phyloP scores from a whole-genome alignment of 495 filamentous ascomycete species.

The Penicilliopsis zonata region DNA sequence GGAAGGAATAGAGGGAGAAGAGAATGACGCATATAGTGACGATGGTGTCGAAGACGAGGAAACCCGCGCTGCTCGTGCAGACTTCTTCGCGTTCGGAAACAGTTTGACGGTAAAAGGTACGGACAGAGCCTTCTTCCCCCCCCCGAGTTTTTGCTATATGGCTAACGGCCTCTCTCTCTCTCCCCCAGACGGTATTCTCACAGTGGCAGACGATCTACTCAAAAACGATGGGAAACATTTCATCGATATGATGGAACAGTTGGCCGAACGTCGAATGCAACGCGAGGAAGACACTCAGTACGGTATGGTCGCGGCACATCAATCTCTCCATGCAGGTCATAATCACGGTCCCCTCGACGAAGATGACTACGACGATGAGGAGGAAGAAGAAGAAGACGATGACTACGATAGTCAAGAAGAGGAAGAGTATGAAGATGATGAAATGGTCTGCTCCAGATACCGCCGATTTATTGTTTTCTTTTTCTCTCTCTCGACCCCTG shows the following conservation, averaged over 20 bases:
- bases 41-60: slow-evolving; percentile 42
- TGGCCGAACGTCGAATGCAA: slow-evolving; percentile 94
- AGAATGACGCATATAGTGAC: slow-evolving; percentile 38
- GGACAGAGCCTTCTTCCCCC: slow-evolving; percentile 21
- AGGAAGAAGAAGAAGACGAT: slow-evolving; percentile 77
- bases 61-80: slow-evolving; percentile 42
- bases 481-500: slow-evolving; percentile 3
- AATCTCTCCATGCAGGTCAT: slow-evolving; percentile 48
- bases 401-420: slow-evolving; percentile 83
- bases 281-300: slow-evolving; percentile 85
- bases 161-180: slow-evolving; percentile 5
- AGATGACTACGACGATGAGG: slow-evolving; percentile 61
- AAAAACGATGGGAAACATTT: slow-evolving; percentile 99
- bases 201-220: slow-evolving; percentile 93
- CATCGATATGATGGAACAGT: slow-evolving; percentile 99
- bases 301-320: slow-evolving; percentile 44
- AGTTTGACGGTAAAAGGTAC: slow-evolving; percentile 94
- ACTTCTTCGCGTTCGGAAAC: slow-evolving; percentile 96
- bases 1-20: slow-evolving; percentile 39
- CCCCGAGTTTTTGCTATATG: slow-evolving; percentile 1
- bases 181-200: slow-evolving; percentile 82
- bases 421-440: slow-evolving; percentile 75
- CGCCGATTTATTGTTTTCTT: slow-evolving; percentile 7
- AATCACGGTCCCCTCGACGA: slow-evolving; percentile 60
- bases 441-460: slow-evolving; percentile 46